Evolutionary conservation across 768 basidiomycete genomes (phyloP).

Genomic region (Amanita exitialis): DNA sequence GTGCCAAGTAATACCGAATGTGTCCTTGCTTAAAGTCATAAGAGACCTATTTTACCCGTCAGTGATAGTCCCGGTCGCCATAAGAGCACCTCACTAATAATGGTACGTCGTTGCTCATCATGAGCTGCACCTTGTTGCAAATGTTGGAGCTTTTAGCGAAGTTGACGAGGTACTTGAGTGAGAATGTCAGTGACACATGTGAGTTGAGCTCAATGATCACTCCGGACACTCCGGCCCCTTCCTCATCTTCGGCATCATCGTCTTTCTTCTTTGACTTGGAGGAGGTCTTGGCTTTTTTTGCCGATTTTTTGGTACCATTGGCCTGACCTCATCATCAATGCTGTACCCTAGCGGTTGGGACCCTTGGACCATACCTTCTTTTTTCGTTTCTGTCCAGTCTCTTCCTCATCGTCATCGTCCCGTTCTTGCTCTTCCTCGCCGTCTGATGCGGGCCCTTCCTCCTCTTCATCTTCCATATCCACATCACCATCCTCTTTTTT

Average conservation of each 20-base stretch:
- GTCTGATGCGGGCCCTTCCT: slow-evolving; percentile 39
- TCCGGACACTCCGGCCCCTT: slow-evolving; percentile 16
- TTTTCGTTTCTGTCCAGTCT: slow-evolving; percentile 61
- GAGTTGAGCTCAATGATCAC: slow-evolving; percentile 83
- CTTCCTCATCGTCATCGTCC: slow-evolving; percentile 39
- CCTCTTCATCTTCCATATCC: slow-evolving; percentile 33
- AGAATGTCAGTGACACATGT: slow-evolving; percentile 88
- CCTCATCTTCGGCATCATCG: slow-evolving; percentile 35
- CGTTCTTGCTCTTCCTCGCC: slow-evolving; percentile 38
- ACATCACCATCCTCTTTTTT: slow-evolving; percentile 36
- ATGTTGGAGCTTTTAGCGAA: slow-evolving; percentile 86
- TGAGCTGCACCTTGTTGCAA: slow-evolving; percentile 62
- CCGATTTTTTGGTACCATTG: slow-evolving; percentile 29
- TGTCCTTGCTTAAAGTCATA: slow-evolving; percentile 85
- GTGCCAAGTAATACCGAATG: slow-evolving; percentile 93
- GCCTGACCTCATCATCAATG: slow-evolving; percentile 11
- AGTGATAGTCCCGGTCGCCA: slow-evolving; percentile 4
- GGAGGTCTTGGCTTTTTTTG: slow-evolving; percentile 34
- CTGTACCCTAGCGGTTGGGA: neutral
- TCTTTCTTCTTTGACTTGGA: slow-evolving; percentile 44
- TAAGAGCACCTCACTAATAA: slow-evolving; percentile 47
- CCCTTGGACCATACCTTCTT: slow-evolving; percentile 37
- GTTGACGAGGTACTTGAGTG: slow-evolving; percentile 93
- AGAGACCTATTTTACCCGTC: slow-evolving; percentile 47
- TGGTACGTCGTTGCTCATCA: slow-evolving; percentile 90